These are phyloP conservation scores for Tritrichomonas foetus DNA, from an alignment of 208 protist genomes.

Conservation along the genomic window DNA sequence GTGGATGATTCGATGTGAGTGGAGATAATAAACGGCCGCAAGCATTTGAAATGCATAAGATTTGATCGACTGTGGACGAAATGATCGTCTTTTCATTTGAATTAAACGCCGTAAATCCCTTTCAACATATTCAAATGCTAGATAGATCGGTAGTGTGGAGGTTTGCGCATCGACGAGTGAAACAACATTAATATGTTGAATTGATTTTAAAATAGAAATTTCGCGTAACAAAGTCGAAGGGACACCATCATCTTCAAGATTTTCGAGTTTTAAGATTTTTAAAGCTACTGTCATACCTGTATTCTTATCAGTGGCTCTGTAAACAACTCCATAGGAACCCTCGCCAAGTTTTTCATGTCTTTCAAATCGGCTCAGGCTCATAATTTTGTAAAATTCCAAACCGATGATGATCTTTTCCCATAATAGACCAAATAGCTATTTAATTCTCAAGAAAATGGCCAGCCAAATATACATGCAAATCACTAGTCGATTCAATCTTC, in stretches of 20 bases:
- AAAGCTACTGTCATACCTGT: conserved; percentile 36
- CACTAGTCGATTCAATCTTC: no score
- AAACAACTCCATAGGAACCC: conserved; percentile 61
- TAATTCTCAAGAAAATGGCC: no score
- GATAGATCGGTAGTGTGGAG: not conserved
- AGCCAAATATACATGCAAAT: no score
- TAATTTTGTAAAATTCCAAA: no score
- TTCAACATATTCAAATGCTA: not conserved
- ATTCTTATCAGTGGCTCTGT: conserved; percentile 48
- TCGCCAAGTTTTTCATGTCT: conserved; percentile 57
- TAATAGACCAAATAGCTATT: no score
- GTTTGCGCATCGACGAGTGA: conserved; percentile 38
- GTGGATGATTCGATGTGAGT: conserved; percentile 53
- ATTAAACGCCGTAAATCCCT: not conserved
- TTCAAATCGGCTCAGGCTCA: conserved; percentile 43
- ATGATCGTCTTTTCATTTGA: not conserved
- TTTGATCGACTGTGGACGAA: not conserved
- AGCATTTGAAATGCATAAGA: conserved; percentile 41
- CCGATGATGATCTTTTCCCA: no score
- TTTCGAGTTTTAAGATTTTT: not conserved
- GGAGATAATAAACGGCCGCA: conserved; percentile 44
- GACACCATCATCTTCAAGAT: conserved; percentile 50
- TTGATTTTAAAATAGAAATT: conserved; percentile 60
- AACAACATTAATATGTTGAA: conserved; percentile 55
- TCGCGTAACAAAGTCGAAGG: conserved; percentile 58